Percentiles rank a stretch among this genome's conserved stretches.
phyloP scores from a whole-genome alignment of 192 early-diverging fungal genomes.

The Haplosporangium gracile region DNA sequence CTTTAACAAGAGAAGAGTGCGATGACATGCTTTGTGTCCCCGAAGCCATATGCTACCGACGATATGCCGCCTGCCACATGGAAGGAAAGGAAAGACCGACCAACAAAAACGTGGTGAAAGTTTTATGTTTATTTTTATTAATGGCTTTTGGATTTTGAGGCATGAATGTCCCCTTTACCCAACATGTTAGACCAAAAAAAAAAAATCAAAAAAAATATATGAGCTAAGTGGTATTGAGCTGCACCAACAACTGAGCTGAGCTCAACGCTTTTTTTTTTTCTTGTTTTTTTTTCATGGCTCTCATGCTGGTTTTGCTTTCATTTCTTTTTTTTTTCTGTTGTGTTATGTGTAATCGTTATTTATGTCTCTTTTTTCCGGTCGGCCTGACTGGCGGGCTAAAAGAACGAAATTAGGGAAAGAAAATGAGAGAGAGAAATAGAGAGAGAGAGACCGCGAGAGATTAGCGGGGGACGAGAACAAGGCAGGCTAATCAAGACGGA shows the following conservation, averaged over 20 bases:
- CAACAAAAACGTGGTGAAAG: slow-evolving; percentile 7
- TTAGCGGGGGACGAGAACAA: not conserved
- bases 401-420: not conserved
- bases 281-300: not conserved
- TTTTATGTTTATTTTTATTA: slow-evolving; percentile 12
- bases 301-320: slow-evolving; percentile 6
- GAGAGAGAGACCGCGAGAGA: not conserved
- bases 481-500: not conserved
- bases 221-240: not conserved
- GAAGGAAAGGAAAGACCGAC: slow-evolving; percentile 6
- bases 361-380: slow-evolving; percentile 7
- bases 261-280: slow-evolving; percentile 10
- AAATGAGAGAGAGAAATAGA: not conserved
- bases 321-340: slow-evolving; percentile 23
- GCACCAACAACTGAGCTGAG: slow-evolving; percentile 1
- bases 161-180: not conserved
- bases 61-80: slow-evolving; percentile 3
- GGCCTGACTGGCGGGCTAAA: not conserved
- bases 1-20: not conserved
- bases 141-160: not conserved
- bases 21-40: slow-evolving; percentile 10
- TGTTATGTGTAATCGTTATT: slow-evolving; percentile 18
- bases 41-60: slow-evolving; percentile 6
- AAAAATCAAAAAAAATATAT: not conserved
- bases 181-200: not conserved